These are phyloP conservation scores for Candolleomyces eurysporus DNA, from an alignment of 768 basidiomycete genomes.

Conservation along the genomic window DNA sequence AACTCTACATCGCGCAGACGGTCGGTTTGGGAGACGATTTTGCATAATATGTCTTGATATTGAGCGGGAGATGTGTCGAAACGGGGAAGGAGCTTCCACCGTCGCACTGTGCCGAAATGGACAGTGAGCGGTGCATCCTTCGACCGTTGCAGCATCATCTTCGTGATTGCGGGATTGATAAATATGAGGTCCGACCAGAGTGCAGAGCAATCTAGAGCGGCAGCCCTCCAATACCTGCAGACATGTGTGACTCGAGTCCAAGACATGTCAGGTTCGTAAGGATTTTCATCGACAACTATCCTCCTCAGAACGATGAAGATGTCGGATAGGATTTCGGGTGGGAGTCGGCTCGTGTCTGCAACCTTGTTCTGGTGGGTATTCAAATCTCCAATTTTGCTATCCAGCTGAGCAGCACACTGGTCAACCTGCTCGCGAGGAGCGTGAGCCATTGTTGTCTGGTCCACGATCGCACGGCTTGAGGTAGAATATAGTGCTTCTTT, in stretches of 20 bases:
- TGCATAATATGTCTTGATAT: neutral
- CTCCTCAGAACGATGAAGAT: neutral
- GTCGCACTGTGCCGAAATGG: neutral
- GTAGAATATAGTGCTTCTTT: too few relatives aligned
- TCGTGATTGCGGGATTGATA: neutral
- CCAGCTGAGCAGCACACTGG: neutral
- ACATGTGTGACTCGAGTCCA: neutral
- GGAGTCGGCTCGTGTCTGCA: neutral
- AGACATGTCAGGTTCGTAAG: neutral
- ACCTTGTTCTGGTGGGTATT: neutral
- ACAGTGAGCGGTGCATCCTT: neutral
- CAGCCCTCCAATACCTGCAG: neutral
- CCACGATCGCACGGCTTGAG: neutral
- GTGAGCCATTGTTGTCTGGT: neutral
- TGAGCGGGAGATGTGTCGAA: too few relatives aligned
- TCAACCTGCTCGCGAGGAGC: neutral
- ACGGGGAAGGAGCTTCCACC: too few relatives aligned
- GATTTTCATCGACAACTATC: too few relatives aligned
- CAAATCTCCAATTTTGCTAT: neutral
- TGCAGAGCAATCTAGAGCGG: neutral
- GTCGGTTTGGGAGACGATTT: neutral
- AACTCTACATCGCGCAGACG: neutral
- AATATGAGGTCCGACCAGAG: neutral
- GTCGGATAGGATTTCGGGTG: neutral
- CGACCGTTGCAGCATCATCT: neutral